phyloP scores from a whole-genome alignment of 83 land plant species.

The Diphasiastrum complanatum region DNA sequence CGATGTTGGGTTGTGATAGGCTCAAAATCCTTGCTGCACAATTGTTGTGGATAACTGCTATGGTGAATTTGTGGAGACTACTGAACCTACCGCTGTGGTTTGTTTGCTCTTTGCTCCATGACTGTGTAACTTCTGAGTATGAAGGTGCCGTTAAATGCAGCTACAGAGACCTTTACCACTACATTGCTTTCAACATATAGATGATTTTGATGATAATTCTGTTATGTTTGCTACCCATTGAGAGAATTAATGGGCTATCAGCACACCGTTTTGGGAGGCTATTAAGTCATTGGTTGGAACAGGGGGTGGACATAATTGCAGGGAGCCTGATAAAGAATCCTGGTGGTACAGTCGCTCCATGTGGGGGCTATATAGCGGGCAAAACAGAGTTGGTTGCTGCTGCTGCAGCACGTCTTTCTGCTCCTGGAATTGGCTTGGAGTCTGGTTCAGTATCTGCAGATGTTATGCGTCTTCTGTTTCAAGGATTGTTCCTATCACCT shows the following conservation, averaged over 20 bases:
- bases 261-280: too few relatives aligned
- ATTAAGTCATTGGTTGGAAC: too few relatives aligned
- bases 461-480: constrained; percentile 69
- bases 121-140: constrained; percentile 5
- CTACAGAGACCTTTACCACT: too few relatives aligned
- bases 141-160: too few relatives aligned
- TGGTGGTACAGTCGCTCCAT: constrained; percentile 90
- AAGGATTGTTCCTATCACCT: constrained; percentile 83
- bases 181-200: too few relatives aligned
- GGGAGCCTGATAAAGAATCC: constrained; percentile 94
- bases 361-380: constrained; percentile 96
- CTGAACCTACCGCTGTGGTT: constrained; percentile 95
- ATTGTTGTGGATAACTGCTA: constrained; percentile 97
- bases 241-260: too few relatives aligned
- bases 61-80: constrained; percentile 86
- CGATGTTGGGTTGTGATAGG: constrained; percentile 34
- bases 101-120: constrained; percentile 25
- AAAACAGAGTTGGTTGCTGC: constrained; percentile 62
- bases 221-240: too few relatives aligned
- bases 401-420: constrained; percentile 85
- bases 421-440: constrained; percentile 86
- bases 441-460: constrained; percentile 74
- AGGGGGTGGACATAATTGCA: constrained; percentile 96
- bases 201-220: too few relatives aligned
- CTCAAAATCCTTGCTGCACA: constrained; percentile 71